A percentile compares a stretch with the other conserved stretches of the same genome.
Evolutionary conservation across 306 rosid species (phyloP).

Genomic region (Neltuma alba): DNA sequence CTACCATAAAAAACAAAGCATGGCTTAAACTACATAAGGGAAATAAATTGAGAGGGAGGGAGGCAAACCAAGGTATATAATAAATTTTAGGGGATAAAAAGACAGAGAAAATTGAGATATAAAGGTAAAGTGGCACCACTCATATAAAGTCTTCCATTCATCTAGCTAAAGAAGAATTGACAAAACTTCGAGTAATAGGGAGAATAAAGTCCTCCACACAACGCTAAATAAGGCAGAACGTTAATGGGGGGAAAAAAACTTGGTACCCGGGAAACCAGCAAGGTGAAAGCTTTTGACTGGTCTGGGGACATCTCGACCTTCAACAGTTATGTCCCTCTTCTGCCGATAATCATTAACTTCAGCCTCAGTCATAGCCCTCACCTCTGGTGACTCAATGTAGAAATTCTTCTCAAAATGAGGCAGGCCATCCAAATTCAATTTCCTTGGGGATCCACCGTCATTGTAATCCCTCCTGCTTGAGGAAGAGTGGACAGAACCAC

Average conservation of each 20-base stretch:
- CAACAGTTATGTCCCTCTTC: conserved; percentile 84
- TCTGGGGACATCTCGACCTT: conserved; percentile 95
- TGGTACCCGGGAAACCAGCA: conserved; percentile 88
- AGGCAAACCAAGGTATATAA: not conserved
- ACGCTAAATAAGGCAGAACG: not conserved
- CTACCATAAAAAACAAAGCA: not conserved
- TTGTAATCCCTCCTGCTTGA: conserved; percentile 59
- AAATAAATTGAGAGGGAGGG: not conserved
- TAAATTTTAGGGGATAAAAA: not conserved
- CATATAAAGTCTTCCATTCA: not conserved
- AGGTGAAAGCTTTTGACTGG: conserved; percentile 82
- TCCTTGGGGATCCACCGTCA: conserved; percentile 63
- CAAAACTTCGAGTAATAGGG: conserved; percentile 9
- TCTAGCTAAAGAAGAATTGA: conserved; percentile 1
- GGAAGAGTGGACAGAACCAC: conserved; percentile 62
- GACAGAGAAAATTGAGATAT: not conserved
- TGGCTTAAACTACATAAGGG: not conserved
- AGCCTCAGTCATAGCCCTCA: conserved; percentile 78
- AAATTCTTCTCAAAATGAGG: conserved; percentile 93
- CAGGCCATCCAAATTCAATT: conserved; percentile 89
- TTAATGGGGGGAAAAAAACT: not conserved
- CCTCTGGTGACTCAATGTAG: conserved; percentile 72
- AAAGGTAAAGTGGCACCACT: not conserved
- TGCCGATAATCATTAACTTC: conserved; percentile 78
- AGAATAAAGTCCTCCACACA: not conserved